Evolutionary conservation across 2,329 filamentous ascomycete species (phyloP).

Genomic region (Pseudopithomyces maydicus): DNA sequence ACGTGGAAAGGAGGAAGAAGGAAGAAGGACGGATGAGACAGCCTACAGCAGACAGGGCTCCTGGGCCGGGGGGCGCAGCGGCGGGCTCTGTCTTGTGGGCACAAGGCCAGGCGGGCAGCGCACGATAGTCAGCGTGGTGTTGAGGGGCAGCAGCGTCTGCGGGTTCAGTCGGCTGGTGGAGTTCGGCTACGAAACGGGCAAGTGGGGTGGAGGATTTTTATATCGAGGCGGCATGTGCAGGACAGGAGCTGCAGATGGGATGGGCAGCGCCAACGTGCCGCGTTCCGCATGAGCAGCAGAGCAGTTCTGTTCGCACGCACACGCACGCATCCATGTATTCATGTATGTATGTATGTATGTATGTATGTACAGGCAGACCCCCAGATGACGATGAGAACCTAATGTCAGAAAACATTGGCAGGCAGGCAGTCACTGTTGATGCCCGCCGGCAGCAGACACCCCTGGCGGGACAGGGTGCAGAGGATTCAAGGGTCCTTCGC

Average conservation of each 20-base stretch:
- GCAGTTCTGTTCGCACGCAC: background rate
- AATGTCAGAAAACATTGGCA: slow-evolving; percentile 6
- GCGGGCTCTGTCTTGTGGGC: too few relatives aligned
- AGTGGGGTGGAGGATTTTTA: slow-evolving; percentile 29
- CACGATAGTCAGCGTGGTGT: slow-evolving; percentile 30
- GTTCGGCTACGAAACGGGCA: slow-evolving; percentile 31
- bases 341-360: too few relatives aligned
- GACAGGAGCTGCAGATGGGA: too few relatives aligned
- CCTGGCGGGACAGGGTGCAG: background rate
- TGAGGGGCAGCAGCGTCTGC: slow-evolving; percentile 31
- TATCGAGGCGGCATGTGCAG: background rate
- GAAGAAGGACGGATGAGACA: background rate
- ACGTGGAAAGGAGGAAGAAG: too few relatives aligned
- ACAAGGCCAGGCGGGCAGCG: slow-evolving; percentile 6
- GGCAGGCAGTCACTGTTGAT: too few relatives aligned
- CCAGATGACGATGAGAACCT: background rate
- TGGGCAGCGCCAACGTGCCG: background rate
- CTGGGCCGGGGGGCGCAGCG: too few relatives aligned
- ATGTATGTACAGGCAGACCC: too few relatives aligned
- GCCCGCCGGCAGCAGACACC: too few relatives aligned
- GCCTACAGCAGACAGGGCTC: slow-evolving; percentile 2
- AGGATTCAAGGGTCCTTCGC: slow-evolving; percentile 7
- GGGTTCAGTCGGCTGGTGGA: slow-evolving; percentile 22
- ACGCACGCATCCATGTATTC: too few relatives aligned
- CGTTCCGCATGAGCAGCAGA: background rate